Evolutionary conservation across 371 early-diverging fungal genomes (phyloP), one percentile per base, ranked within the genome.

Genomic region (Funneliformis caledonium): DNA sequence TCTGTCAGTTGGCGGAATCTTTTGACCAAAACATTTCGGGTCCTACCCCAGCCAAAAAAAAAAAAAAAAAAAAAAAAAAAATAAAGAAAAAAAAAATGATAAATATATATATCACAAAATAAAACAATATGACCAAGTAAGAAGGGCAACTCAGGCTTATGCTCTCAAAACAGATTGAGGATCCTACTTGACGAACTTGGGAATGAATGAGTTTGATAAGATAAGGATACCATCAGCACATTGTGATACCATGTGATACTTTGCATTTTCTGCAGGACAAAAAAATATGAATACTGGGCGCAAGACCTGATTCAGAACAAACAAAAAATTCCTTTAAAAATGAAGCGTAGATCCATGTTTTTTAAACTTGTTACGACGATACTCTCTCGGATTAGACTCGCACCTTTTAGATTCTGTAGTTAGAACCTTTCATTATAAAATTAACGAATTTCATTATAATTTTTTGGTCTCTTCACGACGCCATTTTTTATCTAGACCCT

Each of bases 221-320:
- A 52, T 52, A 52, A 52, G 52, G 65, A 37, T 33, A 67, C 16
- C 67, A 67, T 37, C 26, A 67, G 11, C 67, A 67, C 67, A 67
- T 67, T 67, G 67, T 67, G 67, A 67, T 67, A 42, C 67, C 67
- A 67, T 67, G 67, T 67, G 67, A 67, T 67, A 67, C 67, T 67
- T 67, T 67, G 37, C 67, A 67, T 67, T 37, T 67, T 65, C 67
- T 67, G 67, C 67, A 67, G 67, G 31, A 67, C 6, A 37, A 67
- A 67, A 26, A 67, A 67, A 67, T 33, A 67, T 37, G 12, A 67
- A 3, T 0, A 16, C 12, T 67, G 19, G 26, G 33, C 33, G 52
- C 33, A 65, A 37, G 37, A 11, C 67, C 16, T 16, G 42, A 67
- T 22, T 22, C 19, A 22, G 26, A 19, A 19, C 61, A 61, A 67